Evolutionary conservation across 1,139 yeast species (phyloP).

Genomic region (Kodamaea ohmeri): DNA sequence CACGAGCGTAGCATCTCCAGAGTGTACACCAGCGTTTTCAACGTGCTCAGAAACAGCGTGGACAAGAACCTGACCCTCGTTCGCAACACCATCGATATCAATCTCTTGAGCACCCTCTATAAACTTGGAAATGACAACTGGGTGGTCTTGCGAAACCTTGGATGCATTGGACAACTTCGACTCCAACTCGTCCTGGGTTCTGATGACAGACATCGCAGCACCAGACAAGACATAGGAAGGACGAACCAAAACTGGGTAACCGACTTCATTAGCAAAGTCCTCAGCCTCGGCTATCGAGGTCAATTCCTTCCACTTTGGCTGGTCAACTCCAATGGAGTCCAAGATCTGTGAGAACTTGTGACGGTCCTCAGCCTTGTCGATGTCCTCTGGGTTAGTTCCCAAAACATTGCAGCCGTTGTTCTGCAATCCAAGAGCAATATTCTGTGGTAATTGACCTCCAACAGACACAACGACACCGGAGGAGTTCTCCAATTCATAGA

Average conservation of each 20-base stretch:
- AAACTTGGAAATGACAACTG: slow-evolving; percentile 95
- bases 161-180: slow-evolving; percentile 82
- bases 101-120: slow-evolving; percentile 95
- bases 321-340: slow-evolving; percentile 86
- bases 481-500: slow-evolving; percentile 87
- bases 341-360: slow-evolving; percentile 94
- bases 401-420: slow-evolving; percentile 81
- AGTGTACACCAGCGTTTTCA: slow-evolving; percentile 98
- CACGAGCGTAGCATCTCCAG: slow-evolving; percentile 96
- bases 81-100: slow-evolving; percentile 95
- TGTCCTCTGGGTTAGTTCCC: slow-evolving; percentile 93
- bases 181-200: slow-evolving; percentile 73
- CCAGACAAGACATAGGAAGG: slow-evolving; percentile 97
- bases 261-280: slow-evolving; percentile 77
- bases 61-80: slow-evolving; percentile 79
- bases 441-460: slow-evolving; percentile 98
- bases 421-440: slow-evolving; percentile 85
- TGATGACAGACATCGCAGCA: slow-evolving; percentile 97
- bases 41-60: slow-evolving; percentile 98
- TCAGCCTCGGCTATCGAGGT: slow-evolving; percentile 85
- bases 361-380: slow-evolving; percentile 97
- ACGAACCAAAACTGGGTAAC: slow-evolving; percentile 94
- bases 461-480: slow-evolving; percentile 93
- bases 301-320: slow-evolving; percentile 97
- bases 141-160: slow-evolving; percentile 91